Conservation (phyloP, 23 red algal species). For the Gracilaria domingensis region DNA sequence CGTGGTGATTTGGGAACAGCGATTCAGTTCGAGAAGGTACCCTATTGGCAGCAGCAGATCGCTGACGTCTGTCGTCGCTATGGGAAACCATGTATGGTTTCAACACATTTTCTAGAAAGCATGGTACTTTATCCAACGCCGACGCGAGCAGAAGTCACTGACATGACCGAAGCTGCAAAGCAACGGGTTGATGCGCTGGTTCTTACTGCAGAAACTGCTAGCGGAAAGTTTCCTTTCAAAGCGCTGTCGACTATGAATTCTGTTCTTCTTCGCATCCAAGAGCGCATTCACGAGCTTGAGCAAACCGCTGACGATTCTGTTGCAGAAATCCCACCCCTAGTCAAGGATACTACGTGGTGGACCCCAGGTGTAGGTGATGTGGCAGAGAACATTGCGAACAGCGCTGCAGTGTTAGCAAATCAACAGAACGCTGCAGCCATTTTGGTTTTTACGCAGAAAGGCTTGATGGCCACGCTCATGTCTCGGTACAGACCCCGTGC, state of each 20-base stretch:
- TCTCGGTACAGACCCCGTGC: constrained; percentile 82
- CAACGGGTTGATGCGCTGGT: constrained; percentile 93
- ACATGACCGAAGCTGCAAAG: constrained; percentile 95
- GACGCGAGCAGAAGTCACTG: constrained; percentile 97
- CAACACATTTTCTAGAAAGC: constrained; percentile 97
- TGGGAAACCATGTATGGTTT: constrained; percentile 94
- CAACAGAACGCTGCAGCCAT: constrained; percentile 89
- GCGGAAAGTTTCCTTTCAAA: constrained; percentile 93
- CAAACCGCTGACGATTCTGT: constrained; percentile 9
- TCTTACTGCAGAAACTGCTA: constrained; percentile 98
- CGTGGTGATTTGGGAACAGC: constrained; percentile 94
- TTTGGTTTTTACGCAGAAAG: constrained; percentile 96
- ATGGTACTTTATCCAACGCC: constrained; percentile 99
- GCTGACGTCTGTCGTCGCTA: constrained; percentile 74
- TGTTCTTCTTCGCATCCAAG: constrained; percentile 81
- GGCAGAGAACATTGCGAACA: constrained; percentile 85
- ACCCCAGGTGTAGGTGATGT: constrained; percentile 71
- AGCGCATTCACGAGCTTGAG: constrained; percentile 52
- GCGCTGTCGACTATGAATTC: constrained; percentile 90
- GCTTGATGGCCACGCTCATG: constrained; percentile 92
- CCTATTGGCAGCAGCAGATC: constrained; percentile 92
- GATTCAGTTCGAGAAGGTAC: constrained; percentile 93
- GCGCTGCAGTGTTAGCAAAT: constrained; percentile 83
- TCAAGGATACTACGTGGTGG: constrained; percentile 69
- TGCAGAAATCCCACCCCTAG: constrained; percentile 55